These are phyloP conservation scores for Curvularia hawaiiensis DNA, from an alignment of 2,329 filamentous ascomycete species.

Conservation along the genomic window DNA sequence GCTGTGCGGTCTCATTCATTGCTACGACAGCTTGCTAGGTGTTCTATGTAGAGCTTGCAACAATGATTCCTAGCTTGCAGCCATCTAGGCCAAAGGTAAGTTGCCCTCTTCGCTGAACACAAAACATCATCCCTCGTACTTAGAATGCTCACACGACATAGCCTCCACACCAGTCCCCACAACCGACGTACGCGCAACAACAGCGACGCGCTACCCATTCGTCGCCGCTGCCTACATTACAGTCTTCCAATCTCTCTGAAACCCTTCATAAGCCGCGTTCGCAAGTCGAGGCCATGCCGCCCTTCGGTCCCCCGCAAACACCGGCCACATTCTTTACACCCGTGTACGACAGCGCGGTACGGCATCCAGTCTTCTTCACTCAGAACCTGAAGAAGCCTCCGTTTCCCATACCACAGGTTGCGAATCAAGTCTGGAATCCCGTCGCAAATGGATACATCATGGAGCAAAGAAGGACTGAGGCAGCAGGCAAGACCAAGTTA, in stretches of 20 bases:
- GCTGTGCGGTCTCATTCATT: constrained; percentile 2
- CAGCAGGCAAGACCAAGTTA: constrained; percentile 34
- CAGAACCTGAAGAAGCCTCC: constrained; percentile 63
- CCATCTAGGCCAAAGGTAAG: constrained; percentile 49
- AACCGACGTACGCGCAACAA: constrained; percentile 31
- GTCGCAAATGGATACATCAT: constrained; percentile 52
- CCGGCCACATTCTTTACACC: constrained; percentile 24
- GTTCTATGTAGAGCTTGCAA: constrained; percentile 10
- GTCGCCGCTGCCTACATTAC: constrained; percentile 11
- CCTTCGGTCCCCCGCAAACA: constrained; percentile 26
- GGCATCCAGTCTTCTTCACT: constrained; percentile 80
- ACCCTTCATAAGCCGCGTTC: constrained; percentile 37
- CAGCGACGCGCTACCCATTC: constrained; percentile 32
- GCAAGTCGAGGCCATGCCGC: constrained; percentile 59
- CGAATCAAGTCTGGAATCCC: constrained; percentile 48
- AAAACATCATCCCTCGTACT: neutral
- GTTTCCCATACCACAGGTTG: constrained; percentile 47
- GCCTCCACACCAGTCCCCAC: constrained; percentile 30
- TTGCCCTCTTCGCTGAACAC: neutral
- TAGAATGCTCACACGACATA: constrained; percentile 20
- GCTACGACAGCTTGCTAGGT: constrained; percentile 12
- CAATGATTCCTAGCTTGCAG: constrained; percentile 49
- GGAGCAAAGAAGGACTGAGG: constrained; percentile 31
- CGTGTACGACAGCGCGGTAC: constrained; percentile 61
- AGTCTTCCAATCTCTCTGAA: neutral